phyloP scores from a whole-genome alignment of 257 asterid species.

The Galeopsis tetrahit region DNA sequence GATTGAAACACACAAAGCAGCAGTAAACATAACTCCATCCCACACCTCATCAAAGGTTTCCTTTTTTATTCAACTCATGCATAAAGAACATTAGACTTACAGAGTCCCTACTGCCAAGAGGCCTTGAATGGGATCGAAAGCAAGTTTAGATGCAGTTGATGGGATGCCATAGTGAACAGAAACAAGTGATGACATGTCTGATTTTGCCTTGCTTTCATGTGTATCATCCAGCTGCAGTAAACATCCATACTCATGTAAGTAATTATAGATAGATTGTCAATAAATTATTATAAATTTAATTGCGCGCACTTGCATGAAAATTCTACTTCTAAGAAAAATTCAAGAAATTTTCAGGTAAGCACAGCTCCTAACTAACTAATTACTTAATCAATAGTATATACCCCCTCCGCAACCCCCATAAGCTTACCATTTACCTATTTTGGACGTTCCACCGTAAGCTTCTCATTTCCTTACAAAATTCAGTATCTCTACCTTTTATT shows the following conservation, averaged over 20 bases:
- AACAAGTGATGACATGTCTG: constrained; percentile 60
- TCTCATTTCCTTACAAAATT: no score
- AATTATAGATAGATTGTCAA: constrained; percentile 15
- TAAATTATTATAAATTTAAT: background rate
- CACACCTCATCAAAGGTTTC: background rate
- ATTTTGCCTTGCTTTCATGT: constrained; percentile 43
- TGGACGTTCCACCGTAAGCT: no score
- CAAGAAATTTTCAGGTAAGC: background rate
- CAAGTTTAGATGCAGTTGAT: constrained; percentile 80
- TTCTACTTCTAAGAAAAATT: constrained; percentile 19
- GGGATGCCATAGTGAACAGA: constrained; percentile 93
- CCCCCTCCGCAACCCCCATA: no score
- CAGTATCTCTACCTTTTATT: no score
- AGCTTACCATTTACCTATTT: no score
- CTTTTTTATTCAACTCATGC: background rate
- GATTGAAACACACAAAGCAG: background rate
- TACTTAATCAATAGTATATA: background rate
- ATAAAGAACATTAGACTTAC: constrained; percentile 54
- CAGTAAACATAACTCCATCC: background rate
- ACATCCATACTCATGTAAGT: constrained; percentile 15
- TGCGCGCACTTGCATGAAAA: constrained; percentile 11
- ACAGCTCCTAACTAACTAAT: constrained; percentile 7
- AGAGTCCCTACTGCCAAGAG: constrained; percentile 91
- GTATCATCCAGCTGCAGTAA: constrained; percentile 39
- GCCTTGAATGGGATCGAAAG: constrained; percentile 82